A percentile compares a stretch with the other conserved stretches of the same genome.
These are phyloP conservation scores for Aspergillus ostianus DNA, from an alignment of 495 filamentous ascomycete genomes.

Conservation along the genomic window DNA sequence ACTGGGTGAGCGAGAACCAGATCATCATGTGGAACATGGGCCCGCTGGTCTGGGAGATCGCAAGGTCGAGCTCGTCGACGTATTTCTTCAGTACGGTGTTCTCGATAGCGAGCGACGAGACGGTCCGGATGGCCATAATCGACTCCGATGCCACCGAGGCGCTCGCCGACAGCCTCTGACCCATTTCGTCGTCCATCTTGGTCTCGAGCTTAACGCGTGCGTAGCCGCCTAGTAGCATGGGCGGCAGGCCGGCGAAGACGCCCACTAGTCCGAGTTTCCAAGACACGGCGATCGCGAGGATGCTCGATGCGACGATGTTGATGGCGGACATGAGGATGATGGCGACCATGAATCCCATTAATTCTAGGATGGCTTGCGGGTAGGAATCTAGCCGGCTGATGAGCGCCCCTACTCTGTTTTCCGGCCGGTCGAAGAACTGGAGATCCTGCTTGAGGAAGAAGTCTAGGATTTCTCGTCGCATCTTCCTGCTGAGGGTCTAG, in stretches of 20 bases:
- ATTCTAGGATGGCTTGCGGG: slow-evolving; percentile 33
- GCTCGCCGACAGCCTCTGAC: no score
- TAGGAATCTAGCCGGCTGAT: slow-evolving; percentile 56
- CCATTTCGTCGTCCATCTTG: no score
- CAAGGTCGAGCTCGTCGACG: not conserved
- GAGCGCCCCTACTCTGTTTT: slow-evolving; percentile 63
- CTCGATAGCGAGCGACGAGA: slow-evolving; percentile 5
- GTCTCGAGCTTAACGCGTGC: no score
- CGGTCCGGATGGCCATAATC: not conserved
- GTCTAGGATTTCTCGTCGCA: slow-evolving; percentile 59
- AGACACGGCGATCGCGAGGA: no score
- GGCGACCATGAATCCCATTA: slow-evolving; percentile 47
- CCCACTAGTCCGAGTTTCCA: no score
- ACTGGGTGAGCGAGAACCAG: slow-evolving; percentile 4
- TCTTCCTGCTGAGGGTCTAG: slow-evolving; percentile 37
- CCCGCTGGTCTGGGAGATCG: not conserved
- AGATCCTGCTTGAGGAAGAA: slow-evolving; percentile 56
- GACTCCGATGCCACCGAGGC: no score
- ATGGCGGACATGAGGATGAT: slow-evolving; percentile 8
- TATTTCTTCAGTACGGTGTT: slow-evolving; percentile 4
- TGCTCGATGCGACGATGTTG: no score
- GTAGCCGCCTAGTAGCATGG: no score
- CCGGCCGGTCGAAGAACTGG: slow-evolving; percentile 61
- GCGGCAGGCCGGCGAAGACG: no score
- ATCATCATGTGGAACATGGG: not conserved